Evolutionary conservation across 352 stramenopile species (phyloP).

Genomic region (Phytophthora constricta): DNA sequence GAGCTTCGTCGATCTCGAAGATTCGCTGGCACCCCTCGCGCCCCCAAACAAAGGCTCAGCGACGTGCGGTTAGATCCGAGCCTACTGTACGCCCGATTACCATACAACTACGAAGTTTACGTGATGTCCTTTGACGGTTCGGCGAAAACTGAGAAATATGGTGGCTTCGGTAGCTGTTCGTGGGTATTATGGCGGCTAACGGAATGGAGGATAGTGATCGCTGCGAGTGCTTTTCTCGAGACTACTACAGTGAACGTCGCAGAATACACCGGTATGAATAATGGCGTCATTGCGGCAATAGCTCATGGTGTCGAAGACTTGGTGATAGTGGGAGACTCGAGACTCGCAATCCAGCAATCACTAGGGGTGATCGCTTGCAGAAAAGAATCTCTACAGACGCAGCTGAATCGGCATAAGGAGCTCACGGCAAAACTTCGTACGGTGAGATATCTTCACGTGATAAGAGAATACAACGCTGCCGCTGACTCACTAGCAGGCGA

Average conservation of each 20-base stretch:
- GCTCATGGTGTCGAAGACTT: conserved; percentile 2
- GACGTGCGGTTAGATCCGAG: background rate
- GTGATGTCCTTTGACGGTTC: conserved; percentile 32
- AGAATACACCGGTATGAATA: conserved; percentile 30
- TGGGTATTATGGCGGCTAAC: conserved; percentile 28
- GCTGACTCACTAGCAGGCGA: conserved; percentile 11
- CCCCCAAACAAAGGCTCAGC: background rate
- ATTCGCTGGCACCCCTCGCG: conserved; percentile 1
- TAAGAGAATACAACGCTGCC: conserved; percentile 3
- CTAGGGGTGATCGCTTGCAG: conserved; percentile 9
- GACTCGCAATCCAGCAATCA: conserved; percentile 25
- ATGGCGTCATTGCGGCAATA: conserved; percentile 1
- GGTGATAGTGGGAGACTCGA: conserved; percentile 21
- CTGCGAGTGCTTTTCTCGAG: conserved; percentile 14
- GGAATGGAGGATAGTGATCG: conserved; percentile 20
- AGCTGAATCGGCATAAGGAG: conserved; percentile 4
- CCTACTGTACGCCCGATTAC: background rate
- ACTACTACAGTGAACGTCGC: conserved; percentile 29
- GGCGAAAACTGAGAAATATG: conserved; percentile 18
- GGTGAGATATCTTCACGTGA: conserved; percentile 8
- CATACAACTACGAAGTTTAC: background rate
- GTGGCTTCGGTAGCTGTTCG: conserved; percentile 11
- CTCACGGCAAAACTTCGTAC: background rate
- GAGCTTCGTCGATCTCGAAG: conserved; percentile 10
- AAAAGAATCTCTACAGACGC: conserved; percentile 3